phyloP scores from a whole-genome alignment of 352 stramenopile species.

The Blastocystis sp. region DNA sequence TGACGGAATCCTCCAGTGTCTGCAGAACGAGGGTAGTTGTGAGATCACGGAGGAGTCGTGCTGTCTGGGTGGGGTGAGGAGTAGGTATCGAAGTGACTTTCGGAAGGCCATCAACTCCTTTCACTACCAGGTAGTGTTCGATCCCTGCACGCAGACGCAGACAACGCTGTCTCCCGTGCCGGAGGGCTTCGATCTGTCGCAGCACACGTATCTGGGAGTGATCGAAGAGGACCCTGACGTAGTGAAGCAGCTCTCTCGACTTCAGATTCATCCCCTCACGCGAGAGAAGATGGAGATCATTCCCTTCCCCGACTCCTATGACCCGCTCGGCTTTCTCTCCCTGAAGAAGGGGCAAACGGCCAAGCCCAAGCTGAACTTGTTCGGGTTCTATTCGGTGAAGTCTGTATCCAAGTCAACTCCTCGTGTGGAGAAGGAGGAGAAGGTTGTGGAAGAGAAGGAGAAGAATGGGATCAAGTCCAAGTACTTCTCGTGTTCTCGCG shows the following conservation, averaged over 20 bases:
- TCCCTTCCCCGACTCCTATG: background rate
- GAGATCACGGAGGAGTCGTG: background rate
- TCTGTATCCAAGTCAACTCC: background rate
- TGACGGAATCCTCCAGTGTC: constrained; percentile 72
- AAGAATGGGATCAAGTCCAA: background rate
- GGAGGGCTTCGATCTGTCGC: background rate
- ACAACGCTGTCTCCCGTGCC: background rate
- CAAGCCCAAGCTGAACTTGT: background rate
- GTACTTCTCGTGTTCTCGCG: background rate
- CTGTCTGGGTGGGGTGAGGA: background rate
- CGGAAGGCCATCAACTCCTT: constrained; percentile 78
- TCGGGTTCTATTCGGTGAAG: background rate
- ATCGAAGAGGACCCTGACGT: background rate
- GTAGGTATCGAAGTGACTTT: constrained; percentile 52
- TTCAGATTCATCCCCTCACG: background rate
- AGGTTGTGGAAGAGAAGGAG: background rate
- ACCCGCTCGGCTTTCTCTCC: background rate
- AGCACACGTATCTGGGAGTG: background rate
- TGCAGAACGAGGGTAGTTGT: background rate
- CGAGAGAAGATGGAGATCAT: background rate
- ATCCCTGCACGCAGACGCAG: constrained; percentile 75
- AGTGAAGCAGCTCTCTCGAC: background rate
- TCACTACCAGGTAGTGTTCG: constrained; percentile 81
- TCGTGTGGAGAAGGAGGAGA: background rate
- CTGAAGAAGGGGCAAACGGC: background rate